A percentile compares a stretch with the other conserved stretches of the same genome.
These are phyloP conservation scores for Syzygium oleosum DNA, from an alignment of 345 rosid species.

Conservation along the genomic window DNA sequence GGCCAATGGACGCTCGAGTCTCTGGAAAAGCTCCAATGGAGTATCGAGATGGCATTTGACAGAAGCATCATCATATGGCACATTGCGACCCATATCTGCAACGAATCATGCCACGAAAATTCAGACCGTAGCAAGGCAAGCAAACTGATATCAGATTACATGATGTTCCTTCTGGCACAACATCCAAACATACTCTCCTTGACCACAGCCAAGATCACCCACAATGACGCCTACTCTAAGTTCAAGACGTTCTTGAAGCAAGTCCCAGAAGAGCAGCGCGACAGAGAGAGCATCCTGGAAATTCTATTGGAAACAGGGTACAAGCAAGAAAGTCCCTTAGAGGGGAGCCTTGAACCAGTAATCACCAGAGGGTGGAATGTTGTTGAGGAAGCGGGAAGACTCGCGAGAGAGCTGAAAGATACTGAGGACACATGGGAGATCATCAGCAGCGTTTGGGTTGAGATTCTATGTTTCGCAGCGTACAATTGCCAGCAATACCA, in stretches of 20 bases:
- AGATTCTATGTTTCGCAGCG: neutral
- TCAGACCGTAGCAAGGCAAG: neutral
- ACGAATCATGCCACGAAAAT: neutral
- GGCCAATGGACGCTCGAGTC: slow-evolving; percentile 4
- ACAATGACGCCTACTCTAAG: neutral
- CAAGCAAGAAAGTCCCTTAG: too few relatives aligned
- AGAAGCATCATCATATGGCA: slow-evolving; percentile 19
- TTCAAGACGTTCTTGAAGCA: neutral
- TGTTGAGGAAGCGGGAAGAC: neutral
- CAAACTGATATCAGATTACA: slow-evolving; percentile 9
- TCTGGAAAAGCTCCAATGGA: neutral
- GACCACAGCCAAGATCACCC: neutral
- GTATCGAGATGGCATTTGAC: slow-evolving; percentile 10
- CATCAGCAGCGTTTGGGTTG: neutral
- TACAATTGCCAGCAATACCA: neutral
- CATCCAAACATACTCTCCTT: neutral
- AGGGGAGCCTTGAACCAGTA: neutral
- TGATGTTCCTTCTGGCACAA: slow-evolving; percentile 1
- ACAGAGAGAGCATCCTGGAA: neutral
- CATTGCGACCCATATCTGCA: slow-evolving; percentile 10
- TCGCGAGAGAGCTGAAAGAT: neutral
- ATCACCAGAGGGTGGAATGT: neutral
- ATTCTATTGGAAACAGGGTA: neutral
- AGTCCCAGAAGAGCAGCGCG: neutral
- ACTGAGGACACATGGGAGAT: neutral